Base-by-base conservation (phyloP, 495 filamentous ascomycete genomes). In the Penicillium pancosmium region DNA sequence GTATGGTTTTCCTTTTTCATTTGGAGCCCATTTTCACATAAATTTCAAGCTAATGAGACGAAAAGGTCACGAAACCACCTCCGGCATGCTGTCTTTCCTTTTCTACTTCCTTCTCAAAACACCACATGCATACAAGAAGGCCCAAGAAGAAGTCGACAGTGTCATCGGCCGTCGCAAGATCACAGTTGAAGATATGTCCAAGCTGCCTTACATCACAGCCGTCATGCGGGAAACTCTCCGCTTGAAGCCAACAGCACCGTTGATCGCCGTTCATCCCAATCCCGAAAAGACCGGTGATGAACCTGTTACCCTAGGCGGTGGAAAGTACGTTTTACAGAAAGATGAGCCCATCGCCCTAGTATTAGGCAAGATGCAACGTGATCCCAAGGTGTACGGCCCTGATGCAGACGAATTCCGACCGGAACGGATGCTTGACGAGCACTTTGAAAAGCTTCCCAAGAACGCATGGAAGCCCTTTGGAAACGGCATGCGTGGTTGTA, bases 61-160 rank as follows among this genome's bases (percentile, higher is more conserved):
- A 40, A 47, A 46, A 77, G 88, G 89, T 1, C 88, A 92, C 61
- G 89, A 92, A 70, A 92, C 89, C 0, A 92, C 89, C 0, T 86
- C 84, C 13, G 84, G 81, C 41, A 73, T 82, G 54, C 59, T 87
- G 4, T 78, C 80, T 15, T 77, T 84, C 44, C 55, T 77, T 4
- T 83, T 90, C 55, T 82, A 84, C 59, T 79, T 82, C 54, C 69
- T 92, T 9, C 65, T 89, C 1, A 84, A 84, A 63, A 85, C 86
- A 58, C 88, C 88, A 0, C 63, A 76, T 11, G 78, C 83, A 0
- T 81, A 88, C 58, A 68, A 71, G 35, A 80, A 80, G 59, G 88
- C 87, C 1, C 85, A 88, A 51, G 72, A 85, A 55, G 89, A 92
- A 63, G 75, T 92, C 15, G 88, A 90, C 61, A 57, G 67, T 0